Conservation (phyloP, 2,329 filamentous ascomycete genomes). For the Alternaria conjuncta region DNA sequence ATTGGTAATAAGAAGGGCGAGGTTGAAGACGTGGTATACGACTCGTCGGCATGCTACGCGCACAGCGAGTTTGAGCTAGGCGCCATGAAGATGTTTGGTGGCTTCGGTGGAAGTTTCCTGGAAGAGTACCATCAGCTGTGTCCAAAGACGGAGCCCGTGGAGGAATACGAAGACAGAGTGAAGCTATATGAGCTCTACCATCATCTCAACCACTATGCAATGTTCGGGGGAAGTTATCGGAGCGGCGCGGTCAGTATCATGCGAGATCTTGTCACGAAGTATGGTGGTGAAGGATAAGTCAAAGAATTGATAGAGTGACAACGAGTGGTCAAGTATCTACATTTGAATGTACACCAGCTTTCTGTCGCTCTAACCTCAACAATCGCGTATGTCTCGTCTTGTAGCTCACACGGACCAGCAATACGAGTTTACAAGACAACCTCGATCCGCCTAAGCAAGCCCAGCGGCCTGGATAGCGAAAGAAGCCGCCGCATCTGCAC, state of each 20-base stretch:
- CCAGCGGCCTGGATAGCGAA: constrained; percentile 36
- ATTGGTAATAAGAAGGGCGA: constrained; percentile 64
- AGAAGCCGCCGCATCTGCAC: constrained; percentile 33
- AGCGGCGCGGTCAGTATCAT: constrained; percentile 80
- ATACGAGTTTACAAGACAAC: neutral
- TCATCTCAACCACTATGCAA: constrained; percentile 84
- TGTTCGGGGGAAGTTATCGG: constrained; percentile 83
- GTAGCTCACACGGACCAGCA: neutral
- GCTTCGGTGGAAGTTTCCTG: constrained; percentile 75
- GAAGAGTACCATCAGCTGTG: constrained; percentile 77
- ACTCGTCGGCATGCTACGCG: constrained; percentile 80
- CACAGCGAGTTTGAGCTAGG: constrained; percentile 91
- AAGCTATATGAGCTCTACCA: constrained; percentile 88
- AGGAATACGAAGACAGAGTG: constrained; percentile 85
- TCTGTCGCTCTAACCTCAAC: too few species aligned
- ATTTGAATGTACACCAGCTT: neutral
- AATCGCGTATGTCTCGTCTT: neutral
- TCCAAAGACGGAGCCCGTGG: constrained; percentile 78
- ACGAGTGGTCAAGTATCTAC: constrained; percentile 12
- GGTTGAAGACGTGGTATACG: constrained; percentile 81
- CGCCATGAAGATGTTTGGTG: constrained; percentile 97
- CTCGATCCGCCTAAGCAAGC: constrained; percentile 13
- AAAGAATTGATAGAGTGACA: neutral
- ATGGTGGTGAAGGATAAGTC: constrained; percentile 52
- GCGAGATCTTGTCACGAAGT: constrained; percentile 74